phyloP scores from a whole-genome alignment of 768 basidiomycete species.

The Bullera alba region DNA sequence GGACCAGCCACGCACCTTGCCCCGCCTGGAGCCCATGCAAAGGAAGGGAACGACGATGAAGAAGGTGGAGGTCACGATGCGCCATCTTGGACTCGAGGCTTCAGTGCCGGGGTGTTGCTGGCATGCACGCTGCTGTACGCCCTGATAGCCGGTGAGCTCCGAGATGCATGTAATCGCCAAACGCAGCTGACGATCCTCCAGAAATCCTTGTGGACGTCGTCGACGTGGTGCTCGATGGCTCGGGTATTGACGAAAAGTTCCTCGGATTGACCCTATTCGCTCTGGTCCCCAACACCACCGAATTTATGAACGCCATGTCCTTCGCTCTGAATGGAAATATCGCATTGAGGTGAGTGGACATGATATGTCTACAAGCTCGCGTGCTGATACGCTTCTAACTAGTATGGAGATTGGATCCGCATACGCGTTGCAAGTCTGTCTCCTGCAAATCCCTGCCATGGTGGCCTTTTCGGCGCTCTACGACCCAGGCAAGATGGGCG shows the following conservation, averaged over 20 bases:
- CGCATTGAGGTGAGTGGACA: conserved; percentile 66
- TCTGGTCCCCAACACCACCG: conserved; percentile 94
- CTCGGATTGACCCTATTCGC: conserved; percentile 94
- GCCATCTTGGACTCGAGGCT: conserved; percentile 87
- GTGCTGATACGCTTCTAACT: neutral
- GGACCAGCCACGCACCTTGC: conserved; percentile 8
- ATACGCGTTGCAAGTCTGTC: conserved; percentile 94
- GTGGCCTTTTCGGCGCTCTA: conserved; percentile 97
- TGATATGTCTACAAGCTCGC: neutral
- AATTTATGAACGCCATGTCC: conserved; percentile 99
- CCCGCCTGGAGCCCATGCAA: conserved; percentile 48
- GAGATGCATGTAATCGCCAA: neutral
- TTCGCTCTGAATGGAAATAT: conserved; percentile 97
- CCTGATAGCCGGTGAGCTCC: conserved; percentile 75
- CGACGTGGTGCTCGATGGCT: conserved; percentile 81
- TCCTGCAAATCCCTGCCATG: conserved; percentile 97
- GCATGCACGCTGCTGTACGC: conserved; percentile 89
- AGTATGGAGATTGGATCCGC: conserved; percentile 99
- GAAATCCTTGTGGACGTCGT: conserved; percentile 93
- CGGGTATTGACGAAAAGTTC: conserved; percentile 95
- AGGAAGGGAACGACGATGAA: conserved; percentile 49
- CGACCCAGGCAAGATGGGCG: conserved; percentile 74
- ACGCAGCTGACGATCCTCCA: conserved; percentile 40
- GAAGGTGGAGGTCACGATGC: conserved; percentile 83
- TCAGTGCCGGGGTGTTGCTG: conserved; percentile 82